phyloP scores from a whole-genome alignment of 2,329 filamentous ascomycete species.

The Coniosporium uncinatum region DNA sequence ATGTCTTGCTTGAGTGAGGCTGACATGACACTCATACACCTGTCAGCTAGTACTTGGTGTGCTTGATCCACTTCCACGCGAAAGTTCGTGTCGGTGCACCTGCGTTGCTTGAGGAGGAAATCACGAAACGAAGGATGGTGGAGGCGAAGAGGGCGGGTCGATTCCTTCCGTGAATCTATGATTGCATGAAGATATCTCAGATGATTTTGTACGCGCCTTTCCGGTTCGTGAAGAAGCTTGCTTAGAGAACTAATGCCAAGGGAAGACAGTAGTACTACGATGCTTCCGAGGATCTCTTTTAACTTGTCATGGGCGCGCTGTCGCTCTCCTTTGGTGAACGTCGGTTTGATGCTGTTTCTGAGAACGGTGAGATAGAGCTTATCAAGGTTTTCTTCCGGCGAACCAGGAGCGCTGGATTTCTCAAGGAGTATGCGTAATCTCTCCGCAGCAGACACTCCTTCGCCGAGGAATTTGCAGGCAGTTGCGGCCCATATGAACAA shows the following conservation, averaged over 20 bases:
- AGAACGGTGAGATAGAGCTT: conserved; percentile 15
- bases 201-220: conserved; percentile 10
- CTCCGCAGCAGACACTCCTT: conserved; percentile 11
- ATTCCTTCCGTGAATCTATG: conserved; percentile 18
- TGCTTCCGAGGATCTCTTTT: conserved; percentile 10
- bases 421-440: conserved; percentile 17
- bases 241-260: conserved; percentile 19
- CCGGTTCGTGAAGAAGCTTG: conserved; percentile 14
- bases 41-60: not conserved
- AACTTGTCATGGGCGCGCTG: conserved; percentile 10
- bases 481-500: conserved; percentile 30
- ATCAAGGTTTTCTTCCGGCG: conserved; percentile 11
- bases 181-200: conserved; percentile 26
- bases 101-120: conserved; percentile 22
- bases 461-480: conserved; percentile 18
- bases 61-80: not conserved
- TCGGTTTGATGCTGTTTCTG: not conserved
- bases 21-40: conserved; percentile 1
- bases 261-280: conserved; percentile 17
- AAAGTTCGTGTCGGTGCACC: conserved; percentile 3
- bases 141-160: conserved; percentile 15
- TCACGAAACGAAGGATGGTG: conserved; percentile 32
- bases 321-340: conserved; percentile 12
- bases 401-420: not conserved
- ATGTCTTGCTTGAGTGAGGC: conserved; percentile 3